Conservation (phyloP, 176 grass and related monocot species). For the Secale cereale region DNA sequence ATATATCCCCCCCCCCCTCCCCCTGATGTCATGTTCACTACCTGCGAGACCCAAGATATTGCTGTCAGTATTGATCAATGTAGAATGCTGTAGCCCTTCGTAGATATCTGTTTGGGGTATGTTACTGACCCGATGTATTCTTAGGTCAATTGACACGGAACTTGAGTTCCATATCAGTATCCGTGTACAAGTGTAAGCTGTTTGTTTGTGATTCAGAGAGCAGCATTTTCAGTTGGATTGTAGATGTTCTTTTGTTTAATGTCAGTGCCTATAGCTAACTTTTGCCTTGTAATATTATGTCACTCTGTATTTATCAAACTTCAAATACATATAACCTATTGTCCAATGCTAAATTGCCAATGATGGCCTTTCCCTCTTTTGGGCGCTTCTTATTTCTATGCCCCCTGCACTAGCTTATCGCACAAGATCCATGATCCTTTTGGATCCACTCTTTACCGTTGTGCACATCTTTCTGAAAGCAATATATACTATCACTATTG, state of each 20-base stretch:
- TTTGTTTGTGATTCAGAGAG: not conserved
- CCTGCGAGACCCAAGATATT: not conserved
- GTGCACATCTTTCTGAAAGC: too few species aligned
- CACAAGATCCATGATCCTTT: not conserved
- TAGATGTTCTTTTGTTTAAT: too few species aligned
- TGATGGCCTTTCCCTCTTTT: not conserved
- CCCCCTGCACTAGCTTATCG: not conserved
- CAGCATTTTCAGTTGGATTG: not conserved
- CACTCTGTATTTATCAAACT: not conserved
- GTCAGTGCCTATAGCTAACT: too few species aligned
- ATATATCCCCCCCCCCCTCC: not conserved
- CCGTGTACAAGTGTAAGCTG: not conserved
- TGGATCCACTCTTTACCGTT: not conserved
- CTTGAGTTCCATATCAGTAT: not conserved
- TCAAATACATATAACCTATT: not conserved
- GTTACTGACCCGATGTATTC: not conserved
- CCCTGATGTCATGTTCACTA: not conserved
- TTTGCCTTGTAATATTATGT: not conserved
- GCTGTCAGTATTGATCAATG: not conserved
- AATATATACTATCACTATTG: too few species aligned
- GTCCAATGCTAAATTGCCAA: not conserved
- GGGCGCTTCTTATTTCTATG: not conserved
- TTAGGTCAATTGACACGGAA: not conserved
- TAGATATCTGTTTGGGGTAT: not conserved
- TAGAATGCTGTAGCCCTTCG: not conserved